These are phyloP conservation scores for Penicillium chermesinum DNA, from an alignment of 495 filamentous ascomycete species.

Conservation along the genomic window DNA sequence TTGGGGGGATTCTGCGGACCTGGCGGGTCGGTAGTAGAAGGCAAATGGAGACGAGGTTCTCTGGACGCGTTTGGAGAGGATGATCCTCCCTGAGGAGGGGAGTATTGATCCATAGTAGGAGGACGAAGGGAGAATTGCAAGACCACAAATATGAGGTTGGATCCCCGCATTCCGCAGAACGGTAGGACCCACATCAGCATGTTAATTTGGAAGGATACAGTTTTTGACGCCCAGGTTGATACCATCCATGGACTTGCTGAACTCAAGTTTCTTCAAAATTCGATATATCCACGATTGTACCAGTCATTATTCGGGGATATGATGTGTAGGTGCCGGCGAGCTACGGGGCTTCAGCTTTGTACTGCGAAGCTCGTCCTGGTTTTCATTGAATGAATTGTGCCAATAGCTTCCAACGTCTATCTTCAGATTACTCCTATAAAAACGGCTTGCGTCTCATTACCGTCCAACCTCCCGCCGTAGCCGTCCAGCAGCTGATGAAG, in stretches of 20 bases:
- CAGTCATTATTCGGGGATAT: no score
- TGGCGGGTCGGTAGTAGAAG: slow-evolving; percentile 74
- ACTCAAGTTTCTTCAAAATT: background rate
- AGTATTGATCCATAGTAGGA: slow-evolving; percentile 30
- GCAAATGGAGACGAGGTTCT: slow-evolving; percentile 53
- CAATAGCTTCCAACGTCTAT: background rate
- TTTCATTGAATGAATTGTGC: slow-evolving; percentile 1
- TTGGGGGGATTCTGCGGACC: slow-evolving; percentile 64
- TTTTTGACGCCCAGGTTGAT: background rate
- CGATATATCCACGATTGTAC: no score
- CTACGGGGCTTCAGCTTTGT: no score
- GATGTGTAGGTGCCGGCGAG: no score
- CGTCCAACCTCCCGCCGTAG: slow-evolving; percentile 58
- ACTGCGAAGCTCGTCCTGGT: background rate
- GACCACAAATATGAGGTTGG: background rate
- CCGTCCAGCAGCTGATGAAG: slow-evolving; percentile 65
- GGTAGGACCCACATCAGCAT: slow-evolving; percentile 6
- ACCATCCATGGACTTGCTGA: background rate
- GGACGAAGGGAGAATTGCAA: background rate
- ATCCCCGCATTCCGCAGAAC: slow-evolving; percentile 5
- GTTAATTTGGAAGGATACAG: no score
- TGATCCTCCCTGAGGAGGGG: slow-evolving; percentile 23
- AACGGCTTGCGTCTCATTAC: slow-evolving; percentile 12
- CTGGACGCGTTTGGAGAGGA: slow-evolving; percentile 26
- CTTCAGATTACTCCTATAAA: background rate